phyloP scores from a whole-genome alignment of 1,139 yeast species.

The Scheffersomyces quercinus region DNA sequence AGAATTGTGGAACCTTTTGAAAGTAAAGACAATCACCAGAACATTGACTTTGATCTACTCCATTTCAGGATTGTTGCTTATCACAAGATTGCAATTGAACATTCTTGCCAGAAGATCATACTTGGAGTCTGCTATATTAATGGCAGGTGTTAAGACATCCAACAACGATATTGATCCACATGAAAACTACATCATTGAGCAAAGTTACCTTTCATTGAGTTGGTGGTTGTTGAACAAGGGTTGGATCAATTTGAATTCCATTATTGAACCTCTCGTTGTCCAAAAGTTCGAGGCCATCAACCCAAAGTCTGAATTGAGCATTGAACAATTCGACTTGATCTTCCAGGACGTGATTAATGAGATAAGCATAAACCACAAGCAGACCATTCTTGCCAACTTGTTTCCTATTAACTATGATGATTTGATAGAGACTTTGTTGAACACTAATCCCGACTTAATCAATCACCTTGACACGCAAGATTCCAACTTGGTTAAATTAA shows the following conservation, averaged over 20 bases:
- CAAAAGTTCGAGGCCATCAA: constrained; percentile 62
- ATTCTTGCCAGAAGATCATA: constrained; percentile 85
- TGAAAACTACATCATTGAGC: constrained; percentile 61
- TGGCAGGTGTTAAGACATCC: constrained; percentile 48
- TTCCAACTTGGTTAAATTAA: constrained; percentile 44
- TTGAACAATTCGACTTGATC: constrained; percentile 52
- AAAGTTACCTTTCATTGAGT: constrained; percentile 80
- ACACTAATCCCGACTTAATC: constrained; percentile 46
- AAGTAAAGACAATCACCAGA: constrained; percentile 72
- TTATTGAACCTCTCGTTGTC: constrained; percentile 58
- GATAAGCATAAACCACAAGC: constrained; percentile 16
- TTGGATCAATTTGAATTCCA: constrained; percentile 59
- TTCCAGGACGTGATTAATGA: constrained; percentile 19
- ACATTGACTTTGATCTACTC: constrained; percentile 72
- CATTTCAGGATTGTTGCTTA: constrained; percentile 65
- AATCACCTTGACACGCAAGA: constrained; percentile 40
- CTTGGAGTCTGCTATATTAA: constrained; percentile 70
- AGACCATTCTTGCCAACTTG: constrained; percentile 27
- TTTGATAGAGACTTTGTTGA: constrained; percentile 44
- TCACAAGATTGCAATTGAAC: constrained; percentile 84
- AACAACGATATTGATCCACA: constrained; percentile 18
- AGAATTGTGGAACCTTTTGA: constrained; percentile 84
- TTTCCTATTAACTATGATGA: constrained; percentile 45
- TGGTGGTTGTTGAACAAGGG: constrained; percentile 96
- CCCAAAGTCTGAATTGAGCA: constrained; percentile 70